Evolutionary conservation across 352 stramenopile genomes (phyloP).

Genomic region (Plasmopara viticola): DNA sequence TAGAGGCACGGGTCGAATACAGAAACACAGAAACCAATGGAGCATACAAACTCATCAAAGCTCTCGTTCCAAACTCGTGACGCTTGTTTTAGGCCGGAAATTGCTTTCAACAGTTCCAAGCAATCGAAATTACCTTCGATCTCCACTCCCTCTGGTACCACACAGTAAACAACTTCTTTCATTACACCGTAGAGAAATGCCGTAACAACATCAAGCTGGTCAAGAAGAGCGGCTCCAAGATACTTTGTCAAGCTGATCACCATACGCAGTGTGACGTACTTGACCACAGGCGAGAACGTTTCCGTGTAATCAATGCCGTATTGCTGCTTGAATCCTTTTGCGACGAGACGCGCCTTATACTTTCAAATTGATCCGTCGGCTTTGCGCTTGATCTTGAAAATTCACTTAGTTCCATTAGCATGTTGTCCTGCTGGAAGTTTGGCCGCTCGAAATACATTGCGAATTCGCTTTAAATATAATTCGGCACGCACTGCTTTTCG

Average conservation of each 20-base stretch:
- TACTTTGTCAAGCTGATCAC: conserved; percentile 2
- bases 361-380: conserved; percentile 31
- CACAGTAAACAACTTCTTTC: conserved; percentile 5
- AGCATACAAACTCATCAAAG: neutral
- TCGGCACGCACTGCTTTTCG: too few species aligned
- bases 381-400: conserved; percentile 39
- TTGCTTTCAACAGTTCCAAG: conserved; percentile 8
- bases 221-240: conserved; percentile 2
- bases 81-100: neutral
- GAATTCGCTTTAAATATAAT: too few species aligned
- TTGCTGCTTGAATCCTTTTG: too few species aligned
- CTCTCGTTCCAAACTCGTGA: too few species aligned
- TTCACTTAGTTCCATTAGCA: conserved; percentile 9
- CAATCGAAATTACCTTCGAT: conserved; percentile 3
- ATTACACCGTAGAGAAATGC: conserved; percentile 9
- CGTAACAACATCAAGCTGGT: conserved; percentile 12
- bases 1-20: neutral
- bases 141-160: neutral
- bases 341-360: neutral
- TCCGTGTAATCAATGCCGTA: neutral
- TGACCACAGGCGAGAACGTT: neutral
- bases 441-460: neutral
- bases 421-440: conserved; percentile 7
- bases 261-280: conserved; percentile 1
- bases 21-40: neutral